Evolutionary conservation across 352 stramenopile genomes (phyloP).

Genomic region (Globisporangium cystogenes): DNA sequence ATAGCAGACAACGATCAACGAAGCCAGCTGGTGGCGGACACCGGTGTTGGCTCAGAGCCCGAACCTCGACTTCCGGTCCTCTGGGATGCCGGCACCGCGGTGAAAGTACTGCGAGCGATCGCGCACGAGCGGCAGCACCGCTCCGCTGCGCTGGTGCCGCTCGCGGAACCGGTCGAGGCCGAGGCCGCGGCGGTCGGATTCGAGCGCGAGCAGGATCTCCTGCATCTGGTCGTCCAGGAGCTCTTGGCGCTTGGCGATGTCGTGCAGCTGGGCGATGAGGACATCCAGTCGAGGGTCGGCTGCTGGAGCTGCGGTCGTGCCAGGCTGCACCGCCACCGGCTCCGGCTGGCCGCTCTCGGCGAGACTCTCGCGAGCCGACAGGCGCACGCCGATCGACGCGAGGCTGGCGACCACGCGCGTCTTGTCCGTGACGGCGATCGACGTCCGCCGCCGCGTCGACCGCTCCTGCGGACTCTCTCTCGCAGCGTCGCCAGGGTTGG

Average conservation of each 20-base stretch:
- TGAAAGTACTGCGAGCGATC: constrained; percentile 18
- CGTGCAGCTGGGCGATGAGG: constrained; percentile 22
- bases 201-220: constrained; percentile 14
- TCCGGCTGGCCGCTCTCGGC: neutral
- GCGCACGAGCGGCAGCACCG: constrained; percentile 17
- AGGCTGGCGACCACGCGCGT: constrained; percentile 2
- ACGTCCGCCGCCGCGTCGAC: constrained; percentile 3
- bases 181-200: neutral
- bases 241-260: constrained; percentile 26
- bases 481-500: no score
- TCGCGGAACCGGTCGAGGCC: constrained; percentile 25
- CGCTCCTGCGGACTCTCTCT: neutral
- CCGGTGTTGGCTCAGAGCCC: neutral
- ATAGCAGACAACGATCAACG: constrained; percentile 1
- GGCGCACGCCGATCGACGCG: constrained; percentile 2
- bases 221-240: constrained; percentile 24
- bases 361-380: neutral
- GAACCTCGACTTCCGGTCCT: neutral
- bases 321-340: no score
- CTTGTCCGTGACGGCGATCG: constrained; percentile 5
- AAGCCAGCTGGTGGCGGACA: neutral
- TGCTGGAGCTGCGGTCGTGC: neutral
- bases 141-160: constrained; percentile 19
- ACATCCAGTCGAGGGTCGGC: constrained; percentile 14
- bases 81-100: neutral